Evolutionary conservation across 768 basidiomycete species (phyloP).

Genomic region (Psilocybe subaeruginosa): DNA sequence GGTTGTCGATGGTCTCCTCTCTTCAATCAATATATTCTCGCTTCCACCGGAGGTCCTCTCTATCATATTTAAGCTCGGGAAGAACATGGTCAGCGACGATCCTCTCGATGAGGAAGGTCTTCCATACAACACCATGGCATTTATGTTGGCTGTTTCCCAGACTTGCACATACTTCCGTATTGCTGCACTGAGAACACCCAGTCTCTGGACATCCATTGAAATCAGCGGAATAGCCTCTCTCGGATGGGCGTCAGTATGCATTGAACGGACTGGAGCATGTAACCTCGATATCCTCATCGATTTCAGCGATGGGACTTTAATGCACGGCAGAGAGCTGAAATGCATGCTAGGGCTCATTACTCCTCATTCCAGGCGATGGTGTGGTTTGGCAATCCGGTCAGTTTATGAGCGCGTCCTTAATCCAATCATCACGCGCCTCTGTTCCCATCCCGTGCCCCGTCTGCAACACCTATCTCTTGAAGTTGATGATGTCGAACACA

Average conservation of each 20-base stretch:
- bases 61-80: slow-evolving; percentile 32
- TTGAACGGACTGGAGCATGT: slow-evolving; percentile 34
- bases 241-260: slow-evolving; percentile 29
- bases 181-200: slow-evolving; percentile 38
- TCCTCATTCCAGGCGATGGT: slow-evolving; percentile 36
- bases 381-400: slow-evolving; percentile 33
- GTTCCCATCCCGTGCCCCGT: slow-evolving; percentile 29
- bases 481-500: slow-evolving; percentile 33
- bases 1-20: background rate
- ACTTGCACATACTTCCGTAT: slow-evolving; percentile 40
- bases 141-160: slow-evolving; percentile 42
- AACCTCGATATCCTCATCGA: slow-evolving; percentile 36
- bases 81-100: slow-evolving; percentile 22
- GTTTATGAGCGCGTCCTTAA: slow-evolving; percentile 25
- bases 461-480: slow-evolving; percentile 42
- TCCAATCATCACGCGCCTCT: slow-evolving; percentile 33
- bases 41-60: slow-evolving; percentile 37
- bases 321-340: slow-evolving; percentile 13
- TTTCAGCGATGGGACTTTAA: slow-evolving; percentile 6
- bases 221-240: slow-evolving; percentile 23
- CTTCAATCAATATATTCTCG: slow-evolving; percentile 16
- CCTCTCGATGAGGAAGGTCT: slow-evolving; percentile 1
- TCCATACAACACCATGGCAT: slow-evolving; percentile 20
- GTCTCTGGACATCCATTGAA: slow-evolving; percentile 43
- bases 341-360: slow-evolving; percentile 33